These are phyloP conservation scores for Candida jianshihensis DNA, from an alignment of 805 yeast genomes.

Conservation along the genomic window DNA sequence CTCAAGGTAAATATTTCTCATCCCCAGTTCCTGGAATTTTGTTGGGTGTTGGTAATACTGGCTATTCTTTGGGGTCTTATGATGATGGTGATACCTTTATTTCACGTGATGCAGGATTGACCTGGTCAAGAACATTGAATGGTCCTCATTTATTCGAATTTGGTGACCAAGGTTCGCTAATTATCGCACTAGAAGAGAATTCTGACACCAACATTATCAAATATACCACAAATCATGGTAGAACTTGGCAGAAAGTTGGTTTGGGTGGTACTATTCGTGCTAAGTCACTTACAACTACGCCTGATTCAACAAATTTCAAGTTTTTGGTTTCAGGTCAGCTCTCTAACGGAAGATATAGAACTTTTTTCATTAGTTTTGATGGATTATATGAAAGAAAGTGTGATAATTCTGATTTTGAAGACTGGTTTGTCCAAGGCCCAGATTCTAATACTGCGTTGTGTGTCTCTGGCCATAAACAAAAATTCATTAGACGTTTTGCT, in stretches of 20 bases:
- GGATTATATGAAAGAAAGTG: slow-evolving; percentile 40
- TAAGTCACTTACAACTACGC: slow-evolving; percentile 42
- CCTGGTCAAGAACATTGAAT: slow-evolving; percentile 55
- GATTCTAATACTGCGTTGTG: slow-evolving; percentile 34
- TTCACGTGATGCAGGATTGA: slow-evolving; percentile 71
- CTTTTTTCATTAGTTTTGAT: slow-evolving; percentile 44
- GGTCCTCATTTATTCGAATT: slow-evolving; percentile 48
- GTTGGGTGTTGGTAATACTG: slow-evolving; percentile 36
- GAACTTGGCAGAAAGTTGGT: slow-evolving; percentile 48
- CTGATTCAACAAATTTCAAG: slow-evolving; percentile 62
- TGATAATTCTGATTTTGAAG: slow-evolving; percentile 51
- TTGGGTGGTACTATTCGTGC: slow-evolving; percentile 40
- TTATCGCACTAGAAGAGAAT: slow-evolving; percentile 48
- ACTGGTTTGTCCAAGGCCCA: slow-evolving; percentile 44
- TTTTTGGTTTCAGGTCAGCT: slow-evolving; percentile 44
- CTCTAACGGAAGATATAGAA: slow-evolving; percentile 12
- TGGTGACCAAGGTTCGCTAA: slow-evolving; percentile 76
- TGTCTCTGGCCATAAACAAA: slow-evolving; percentile 62
- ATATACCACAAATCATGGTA: slow-evolving; percentile 71
- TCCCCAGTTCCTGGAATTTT: slow-evolving; percentile 39
- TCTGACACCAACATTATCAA: slow-evolving; percentile 29
- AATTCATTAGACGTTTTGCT: slow-evolving; percentile 55
- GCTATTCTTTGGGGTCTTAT: slow-evolving; percentile 17
- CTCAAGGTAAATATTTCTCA: slow-evolving; percentile 27
- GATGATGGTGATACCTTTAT: slow-evolving; percentile 44